phyloP scores from a whole-genome alignment of 1,284 basidiomycete species.

The Phlebopus sp. region DNA sequence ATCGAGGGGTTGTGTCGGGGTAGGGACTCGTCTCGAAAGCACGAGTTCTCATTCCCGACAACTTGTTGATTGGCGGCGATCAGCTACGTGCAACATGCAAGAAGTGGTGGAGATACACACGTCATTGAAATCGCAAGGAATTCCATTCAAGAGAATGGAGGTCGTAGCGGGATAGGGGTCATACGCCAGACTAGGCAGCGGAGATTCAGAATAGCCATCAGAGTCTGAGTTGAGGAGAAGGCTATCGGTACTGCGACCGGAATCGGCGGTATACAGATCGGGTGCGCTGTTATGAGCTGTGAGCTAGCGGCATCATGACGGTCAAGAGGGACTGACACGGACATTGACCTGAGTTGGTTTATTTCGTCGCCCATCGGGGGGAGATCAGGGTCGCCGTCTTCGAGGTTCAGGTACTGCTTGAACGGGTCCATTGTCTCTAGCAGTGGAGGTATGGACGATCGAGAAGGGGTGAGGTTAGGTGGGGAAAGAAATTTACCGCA shows the following conservation, averaged over 20 bases:
- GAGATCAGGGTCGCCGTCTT: slow-evolving; percentile 19
- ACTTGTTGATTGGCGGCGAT: too few species aligned
- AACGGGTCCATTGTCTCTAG: slow-evolving; percentile 19
- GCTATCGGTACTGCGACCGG: too few species aligned
- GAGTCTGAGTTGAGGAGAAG: too few species aligned
- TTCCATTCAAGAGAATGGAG: too few species aligned
- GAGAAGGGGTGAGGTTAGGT: not conserved
- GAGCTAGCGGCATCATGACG: not conserved
- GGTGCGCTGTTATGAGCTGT: not conserved
- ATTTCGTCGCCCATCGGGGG: slow-evolving; percentile 28
- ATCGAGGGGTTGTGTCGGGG: not conserved
- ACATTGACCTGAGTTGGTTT: slow-evolving; percentile 19
- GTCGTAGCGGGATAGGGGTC: too few species aligned
- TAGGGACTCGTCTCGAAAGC: too few species aligned
- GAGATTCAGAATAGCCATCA: too few species aligned
- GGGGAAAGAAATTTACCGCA: slow-evolving; percentile 4
- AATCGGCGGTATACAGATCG: not conserved
- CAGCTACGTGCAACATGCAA: too few species aligned
- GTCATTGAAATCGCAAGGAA: too few species aligned
- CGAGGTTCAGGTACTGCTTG: slow-evolving; percentile 18
- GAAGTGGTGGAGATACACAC: too few species aligned
- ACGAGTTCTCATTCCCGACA: too few species aligned
- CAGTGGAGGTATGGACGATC: not conserved
- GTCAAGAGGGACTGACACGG: slow-evolving; percentile 2
- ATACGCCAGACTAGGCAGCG: too few species aligned